Conservation (phyloP, 768 basidiomycete species). For the Lentinula detonsa region DNA sequence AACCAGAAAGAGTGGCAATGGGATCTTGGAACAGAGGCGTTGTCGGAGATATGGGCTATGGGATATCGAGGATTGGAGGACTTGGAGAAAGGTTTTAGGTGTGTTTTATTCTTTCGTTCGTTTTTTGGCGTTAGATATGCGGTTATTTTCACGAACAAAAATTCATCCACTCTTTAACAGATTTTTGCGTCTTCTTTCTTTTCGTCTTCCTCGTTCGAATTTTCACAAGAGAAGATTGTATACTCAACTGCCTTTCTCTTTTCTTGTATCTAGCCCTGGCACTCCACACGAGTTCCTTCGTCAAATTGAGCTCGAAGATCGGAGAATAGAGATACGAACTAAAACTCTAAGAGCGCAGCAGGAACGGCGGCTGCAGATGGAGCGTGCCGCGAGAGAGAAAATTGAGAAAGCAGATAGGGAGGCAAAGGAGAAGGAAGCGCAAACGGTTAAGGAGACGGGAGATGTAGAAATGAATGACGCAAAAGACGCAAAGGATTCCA, state of each 20-base stretch:
- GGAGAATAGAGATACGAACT: slow-evolving; percentile 49
- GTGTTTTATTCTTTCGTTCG: slow-evolving; percentile 14
- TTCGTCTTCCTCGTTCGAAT: not conserved
- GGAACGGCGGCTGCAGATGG: slow-evolving; percentile 21
- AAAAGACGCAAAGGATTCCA: not conserved
- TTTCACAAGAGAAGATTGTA: not conserved
- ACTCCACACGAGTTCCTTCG: slow-evolving; percentile 72
- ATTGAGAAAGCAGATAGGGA: not conserved
- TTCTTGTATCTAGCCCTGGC: slow-evolving; percentile 43
- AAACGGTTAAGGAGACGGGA: not conserved
- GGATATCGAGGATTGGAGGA: slow-evolving; percentile 63
- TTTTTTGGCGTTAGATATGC: not conserved
- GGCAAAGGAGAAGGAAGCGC: not conserved
- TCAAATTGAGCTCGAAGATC: slow-evolving; percentile 64
- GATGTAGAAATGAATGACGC: not conserved
- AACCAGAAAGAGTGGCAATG: slow-evolving; percentile 59
- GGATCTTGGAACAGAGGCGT: slow-evolving; percentile 57
- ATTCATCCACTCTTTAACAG: not conserved
- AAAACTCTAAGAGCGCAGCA: slow-evolving; percentile 27
- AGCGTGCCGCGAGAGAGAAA: slow-evolving; percentile 12
- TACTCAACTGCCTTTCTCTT: not conserved
- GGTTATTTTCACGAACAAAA: too few relatives aligned
- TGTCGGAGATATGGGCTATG: slow-evolving; percentile 83
- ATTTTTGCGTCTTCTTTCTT: slow-evolving; percentile 1
- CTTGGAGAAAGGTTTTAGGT: slow-evolving; percentile 65